phyloP scores from a whole-genome alignment of 2,329 filamentous ascomycete genomes.

The Fusarium mangiferae region DNA sequence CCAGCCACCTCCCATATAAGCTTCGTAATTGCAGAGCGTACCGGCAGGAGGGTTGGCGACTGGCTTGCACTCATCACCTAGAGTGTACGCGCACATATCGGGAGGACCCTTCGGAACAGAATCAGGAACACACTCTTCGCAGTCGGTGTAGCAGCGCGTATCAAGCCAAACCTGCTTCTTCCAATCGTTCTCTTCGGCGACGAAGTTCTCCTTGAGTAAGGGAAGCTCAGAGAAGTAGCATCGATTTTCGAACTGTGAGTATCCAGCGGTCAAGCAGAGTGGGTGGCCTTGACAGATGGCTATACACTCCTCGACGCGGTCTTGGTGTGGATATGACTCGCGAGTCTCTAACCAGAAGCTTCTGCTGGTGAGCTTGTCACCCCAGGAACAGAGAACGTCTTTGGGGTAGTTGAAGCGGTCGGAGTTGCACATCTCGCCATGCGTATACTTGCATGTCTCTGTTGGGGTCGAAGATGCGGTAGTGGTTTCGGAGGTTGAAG shows the following conservation, averaged over 20 bases:
- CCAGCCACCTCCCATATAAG: conserved; percentile 1
- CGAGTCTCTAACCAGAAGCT: background rate
- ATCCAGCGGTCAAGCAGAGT: background rate
- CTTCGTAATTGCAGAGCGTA: background rate
- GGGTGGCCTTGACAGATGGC: conserved; percentile 4
- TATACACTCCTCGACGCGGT: background rate
- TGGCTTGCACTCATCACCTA: background rate
- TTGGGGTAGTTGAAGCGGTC: background rate
- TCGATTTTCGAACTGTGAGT: background rate
- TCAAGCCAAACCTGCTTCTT: conserved; percentile 1
- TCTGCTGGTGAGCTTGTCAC: background rate
- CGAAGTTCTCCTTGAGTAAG: background rate
- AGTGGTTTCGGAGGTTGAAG: background rate
- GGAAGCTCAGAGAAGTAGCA: background rate
- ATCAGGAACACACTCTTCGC: background rate
- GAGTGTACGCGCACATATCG: background rate
- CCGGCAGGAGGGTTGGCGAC: background rate
- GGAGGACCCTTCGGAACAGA: background rate
- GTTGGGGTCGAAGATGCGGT: background rate
- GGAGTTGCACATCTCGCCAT: conserved; percentile 5
- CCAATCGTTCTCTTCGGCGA: background rate
- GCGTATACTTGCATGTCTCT: background rate
- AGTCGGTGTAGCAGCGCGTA: background rate
- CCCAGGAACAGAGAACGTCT: conserved; percentile 1
- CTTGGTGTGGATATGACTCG: background rate